A percentile compares a stretch with the other conserved stretches of the same genome.
phyloP scores from a whole-genome alignment of 208 protist species.

The Kentomonas sorsogonicus region DNA sequence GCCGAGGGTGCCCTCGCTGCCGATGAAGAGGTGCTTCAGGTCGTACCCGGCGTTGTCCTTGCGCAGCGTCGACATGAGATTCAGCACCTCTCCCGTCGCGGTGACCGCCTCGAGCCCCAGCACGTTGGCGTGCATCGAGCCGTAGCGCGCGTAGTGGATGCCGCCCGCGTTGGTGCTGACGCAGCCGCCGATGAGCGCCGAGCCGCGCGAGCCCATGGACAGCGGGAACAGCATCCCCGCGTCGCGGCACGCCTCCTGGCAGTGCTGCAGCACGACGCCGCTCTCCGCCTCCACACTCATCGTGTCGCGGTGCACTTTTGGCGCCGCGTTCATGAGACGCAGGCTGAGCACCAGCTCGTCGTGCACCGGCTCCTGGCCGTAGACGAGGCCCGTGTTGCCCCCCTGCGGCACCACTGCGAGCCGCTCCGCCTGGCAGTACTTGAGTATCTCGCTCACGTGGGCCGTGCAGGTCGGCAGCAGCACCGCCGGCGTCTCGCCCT shows the following conservation, averaged over 20 bases:
- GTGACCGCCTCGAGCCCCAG: constrained; percentile 93
- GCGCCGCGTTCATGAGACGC: constrained; percentile 86
- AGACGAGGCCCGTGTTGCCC: constrained; percentile 97
- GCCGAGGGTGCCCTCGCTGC: constrained; percentile 95
- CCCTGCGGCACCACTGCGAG: constrained; percentile 94
- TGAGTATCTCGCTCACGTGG: constrained; percentile 72
- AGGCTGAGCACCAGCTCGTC: constrained; percentile 93
- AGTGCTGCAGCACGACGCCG: constrained; percentile 88
- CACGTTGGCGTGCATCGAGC: constrained; percentile 92
- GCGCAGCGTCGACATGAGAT: constrained; percentile 74
- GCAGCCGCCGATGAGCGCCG: constrained; percentile 96
- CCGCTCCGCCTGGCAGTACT: constrained; percentile 88
- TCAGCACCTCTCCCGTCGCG: constrained; percentile 65
- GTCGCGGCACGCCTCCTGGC: constrained; percentile 74
- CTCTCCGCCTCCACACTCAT: constrained; percentile 76
- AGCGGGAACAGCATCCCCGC: constrained; percentile 90
- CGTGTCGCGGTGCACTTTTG: constrained; percentile 49
- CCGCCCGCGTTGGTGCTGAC: constrained; percentile 96
- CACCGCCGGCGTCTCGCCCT: constrained; percentile 43
- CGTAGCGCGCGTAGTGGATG: constrained; percentile 94
- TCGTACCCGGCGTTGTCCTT: constrained; percentile 98
- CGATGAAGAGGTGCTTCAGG: constrained; percentile 96
- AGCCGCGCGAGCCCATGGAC: constrained; percentile 95
- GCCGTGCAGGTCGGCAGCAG: constrained; percentile 50
- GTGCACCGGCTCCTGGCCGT: constrained; percentile 77